phyloP scores from a whole-genome alignment of 2,329 filamentous ascomycete genomes.

The Clonostachys chloroleuca region DNA sequence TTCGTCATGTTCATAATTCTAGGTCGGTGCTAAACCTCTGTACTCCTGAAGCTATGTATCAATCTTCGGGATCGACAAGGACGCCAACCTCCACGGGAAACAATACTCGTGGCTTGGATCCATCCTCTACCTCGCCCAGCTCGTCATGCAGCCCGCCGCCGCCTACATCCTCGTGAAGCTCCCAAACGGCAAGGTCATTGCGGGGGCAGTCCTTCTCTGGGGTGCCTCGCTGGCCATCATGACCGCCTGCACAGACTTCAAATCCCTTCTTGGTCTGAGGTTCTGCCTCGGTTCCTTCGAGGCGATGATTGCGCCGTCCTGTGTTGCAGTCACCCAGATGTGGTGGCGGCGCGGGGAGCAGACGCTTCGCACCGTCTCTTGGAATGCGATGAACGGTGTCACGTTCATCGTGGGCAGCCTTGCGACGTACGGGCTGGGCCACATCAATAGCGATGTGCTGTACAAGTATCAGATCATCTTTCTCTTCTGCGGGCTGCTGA shows the following conservation, averaged over 20 bases:
- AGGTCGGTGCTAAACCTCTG: constrained; percentile 12
- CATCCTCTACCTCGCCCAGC: constrained; percentile 24
- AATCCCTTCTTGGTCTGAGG: constrained; percentile 32
- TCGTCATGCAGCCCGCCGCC: constrained; percentile 44
- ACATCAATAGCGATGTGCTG: constrained; percentile 11
- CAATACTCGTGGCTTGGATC: constrained; percentile 63
- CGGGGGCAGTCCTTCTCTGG: constrained; percentile 46
- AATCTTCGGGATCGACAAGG: constrained; percentile 55
- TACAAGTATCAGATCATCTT: constrained; percentile 18
- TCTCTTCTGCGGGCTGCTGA: constrained; percentile 26
- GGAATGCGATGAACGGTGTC: constrained; percentile 28
- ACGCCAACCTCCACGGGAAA: constrained; percentile 37
- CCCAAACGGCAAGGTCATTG: constrained; percentile 51
- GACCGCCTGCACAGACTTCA: constrained; percentile 40
- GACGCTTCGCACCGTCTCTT: constrained; percentile 19
- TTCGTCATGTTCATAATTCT: too few relatives aligned
- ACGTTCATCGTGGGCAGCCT: constrained; percentile 36
- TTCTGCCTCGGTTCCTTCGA: constrained; percentile 37
- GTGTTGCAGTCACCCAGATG: constrained; percentile 25
- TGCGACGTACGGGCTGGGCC: constrained; percentile 21
- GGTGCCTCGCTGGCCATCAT: constrained; percentile 44
- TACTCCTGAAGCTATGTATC: constrained; percentile 38
- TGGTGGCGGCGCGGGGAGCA: constrained; percentile 26
- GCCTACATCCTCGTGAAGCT: constrained; percentile 50
- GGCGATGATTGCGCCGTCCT: constrained; percentile 30